Conservation (phyloP, 2,329 filamentous ascomycete species). For the Mollisiaceae sp. region DNA sequence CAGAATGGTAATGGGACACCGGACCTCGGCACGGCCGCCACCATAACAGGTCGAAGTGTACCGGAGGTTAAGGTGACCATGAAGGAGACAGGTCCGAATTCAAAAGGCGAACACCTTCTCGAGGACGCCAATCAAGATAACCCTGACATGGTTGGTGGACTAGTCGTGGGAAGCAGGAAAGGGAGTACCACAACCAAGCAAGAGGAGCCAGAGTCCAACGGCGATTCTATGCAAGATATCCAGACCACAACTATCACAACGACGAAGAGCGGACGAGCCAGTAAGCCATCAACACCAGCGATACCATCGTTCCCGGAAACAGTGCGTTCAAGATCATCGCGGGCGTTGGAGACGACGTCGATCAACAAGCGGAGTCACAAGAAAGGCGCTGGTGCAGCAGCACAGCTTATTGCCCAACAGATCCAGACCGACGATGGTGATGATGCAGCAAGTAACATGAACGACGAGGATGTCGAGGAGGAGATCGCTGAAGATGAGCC, state of each 20-base stretch:
- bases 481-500: slow-evolving; percentile 73
- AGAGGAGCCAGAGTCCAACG: slow-evolving; percentile 55
- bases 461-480: slow-evolving; percentile 58
- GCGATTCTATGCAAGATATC: slow-evolving; percentile 44
- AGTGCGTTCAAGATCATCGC: slow-evolving; percentile 57
- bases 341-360: slow-evolving; percentile 43
- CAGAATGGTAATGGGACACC: slow-evolving; percentile 55
- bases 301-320: slow-evolving; percentile 63
- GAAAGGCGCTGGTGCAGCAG: slow-evolving; percentile 54
- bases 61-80: slow-evolving; percentile 58
- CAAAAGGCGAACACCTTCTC: slow-evolving; percentile 41
- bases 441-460: slow-evolving; percentile 50
- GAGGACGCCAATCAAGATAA: slow-evolving; percentile 44
- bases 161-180: slow-evolving; percentile 48
- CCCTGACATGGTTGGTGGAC: slow-evolving; percentile 36
- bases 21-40: slow-evolving; percentile 39
- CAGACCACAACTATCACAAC: slow-evolving; percentile 47
- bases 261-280: slow-evolving; percentile 69
- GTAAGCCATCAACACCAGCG: slow-evolving; percentile 70
- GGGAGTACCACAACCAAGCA: slow-evolving; percentile 50
- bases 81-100: slow-evolving; percentile 52
- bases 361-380: slow-evolving; percentile 62
- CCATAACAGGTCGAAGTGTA: slow-evolving; percentile 41
- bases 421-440: slow-evolving; percentile 53
- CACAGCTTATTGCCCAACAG: slow-evolving; percentile 38